Percentiles rank a stretch among this genome's conserved stretches.
phyloP scores from a whole-genome alignment of 805 yeast genomes.

The Starmerella asiatica region DNA sequence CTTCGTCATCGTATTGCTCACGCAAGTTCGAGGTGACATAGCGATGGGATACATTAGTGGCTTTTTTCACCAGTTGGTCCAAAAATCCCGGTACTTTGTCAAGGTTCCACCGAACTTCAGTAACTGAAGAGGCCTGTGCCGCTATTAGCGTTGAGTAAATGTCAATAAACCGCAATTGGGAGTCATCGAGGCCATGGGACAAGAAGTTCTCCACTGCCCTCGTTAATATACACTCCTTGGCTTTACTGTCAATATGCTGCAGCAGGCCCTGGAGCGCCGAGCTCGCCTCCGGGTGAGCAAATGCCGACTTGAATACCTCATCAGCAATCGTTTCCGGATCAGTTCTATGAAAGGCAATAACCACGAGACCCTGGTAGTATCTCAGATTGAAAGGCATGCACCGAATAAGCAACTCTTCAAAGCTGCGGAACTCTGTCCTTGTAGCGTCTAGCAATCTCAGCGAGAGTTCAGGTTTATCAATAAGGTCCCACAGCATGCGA shows the following conservation, averaged over 20 bases:
- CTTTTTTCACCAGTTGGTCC: conserved; percentile 1
- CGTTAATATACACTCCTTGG: conserved; percentile 8
- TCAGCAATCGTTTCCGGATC: conserved; percentile 4
- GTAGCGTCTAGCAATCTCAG: conserved; percentile 4
- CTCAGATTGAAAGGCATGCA: conserved; percentile 17
- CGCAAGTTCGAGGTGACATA: not conserved
- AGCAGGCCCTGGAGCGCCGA: conserved; percentile 12
- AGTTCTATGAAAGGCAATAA: conserved; percentile 2
- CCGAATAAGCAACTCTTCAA: conserved; percentile 9
- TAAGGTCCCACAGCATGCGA: conserved; percentile 8
- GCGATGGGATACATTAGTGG: not conserved
- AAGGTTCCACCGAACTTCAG: conserved; percentile 10
- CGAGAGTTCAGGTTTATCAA: not conserved
- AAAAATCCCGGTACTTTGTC: conserved; percentile 7
- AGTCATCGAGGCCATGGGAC: conserved; percentile 1
- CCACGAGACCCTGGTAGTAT: conserved; percentile 13
- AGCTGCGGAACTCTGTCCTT: conserved; percentile 2
- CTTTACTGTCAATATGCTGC: conserved; percentile 6
- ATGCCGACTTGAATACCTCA: conserved; percentile 10
- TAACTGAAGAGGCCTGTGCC: conserved; percentile 7
- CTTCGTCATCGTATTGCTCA: not conserved
- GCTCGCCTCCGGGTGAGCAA: conserved; percentile 6
- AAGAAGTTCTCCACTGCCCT: conserved; percentile 8
- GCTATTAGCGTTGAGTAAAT: conserved; percentile 7
- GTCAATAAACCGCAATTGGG: conserved; percentile 4